Percentiles rank a stretch among this genome's conserved stretches.
Evolutionary conservation across 208 protist genomes (phyloP).

Genomic region (Strigomonas culicis): DNA sequence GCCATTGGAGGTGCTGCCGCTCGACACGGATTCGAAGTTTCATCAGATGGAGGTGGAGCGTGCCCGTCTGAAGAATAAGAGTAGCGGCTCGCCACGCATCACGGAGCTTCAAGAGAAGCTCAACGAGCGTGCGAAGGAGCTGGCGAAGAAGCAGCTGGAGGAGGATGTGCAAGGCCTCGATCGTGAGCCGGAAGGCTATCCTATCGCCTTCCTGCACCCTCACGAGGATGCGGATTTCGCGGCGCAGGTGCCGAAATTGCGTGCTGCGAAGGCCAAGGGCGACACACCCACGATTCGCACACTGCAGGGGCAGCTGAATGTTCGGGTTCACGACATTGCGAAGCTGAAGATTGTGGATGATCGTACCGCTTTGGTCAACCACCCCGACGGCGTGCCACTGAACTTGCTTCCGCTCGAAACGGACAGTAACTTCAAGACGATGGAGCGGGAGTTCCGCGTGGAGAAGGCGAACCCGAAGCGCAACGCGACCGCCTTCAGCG

Average conservation of each 20-base stretch:
- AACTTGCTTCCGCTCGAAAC: slow-evolving; percentile 49
- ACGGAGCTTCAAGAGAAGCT: slow-evolving; percentile 51
- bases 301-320: slow-evolving; percentile 48
- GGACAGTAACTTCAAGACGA: slow-evolving; percentile 44
- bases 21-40: slow-evolving; percentile 58
- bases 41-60: slow-evolving; percentile 74
- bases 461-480: slow-evolving; percentile 28
- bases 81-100: slow-evolving; percentile 32
- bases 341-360: slow-evolving; percentile 41
- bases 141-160: slow-evolving; percentile 62
- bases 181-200: slow-evolving; percentile 50
- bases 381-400: slow-evolving; percentile 59
- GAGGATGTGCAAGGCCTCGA: slow-evolving; percentile 61
- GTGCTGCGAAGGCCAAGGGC: slow-evolving; percentile 31
- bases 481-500: slow-evolving; percentile 28
- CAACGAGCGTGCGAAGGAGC: slow-evolving; percentile 51
- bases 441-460: slow-evolving; percentile 63
- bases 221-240: slow-evolving; percentile 56
- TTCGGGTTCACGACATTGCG: slow-evolving; percentile 49
- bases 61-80: slow-evolving; percentile 44
- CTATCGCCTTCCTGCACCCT: slow-evolving; percentile 41
- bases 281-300: slow-evolving; percentile 30
- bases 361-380: slow-evolving; percentile 55
- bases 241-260: slow-evolving; percentile 31
- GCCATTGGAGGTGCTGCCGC: slow-evolving; percentile 38